Conservation (phyloP, 1,139 yeast genomes). For the Kodamaea sp. region DNA sequence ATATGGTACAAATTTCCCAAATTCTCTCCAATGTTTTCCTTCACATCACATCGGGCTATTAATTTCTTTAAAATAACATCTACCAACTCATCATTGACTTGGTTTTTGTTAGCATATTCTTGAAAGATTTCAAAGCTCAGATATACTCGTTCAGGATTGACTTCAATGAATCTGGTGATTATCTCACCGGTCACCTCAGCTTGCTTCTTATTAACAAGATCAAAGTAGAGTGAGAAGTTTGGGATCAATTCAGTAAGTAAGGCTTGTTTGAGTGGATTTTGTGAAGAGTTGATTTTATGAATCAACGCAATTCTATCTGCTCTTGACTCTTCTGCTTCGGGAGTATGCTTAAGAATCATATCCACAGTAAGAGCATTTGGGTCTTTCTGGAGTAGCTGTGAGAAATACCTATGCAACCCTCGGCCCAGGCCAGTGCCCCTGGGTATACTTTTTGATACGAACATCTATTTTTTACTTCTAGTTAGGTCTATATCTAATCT, state of each 20-base stretch:
- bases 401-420: constrained; percentile 2
- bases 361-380: constrained; percentile 11
- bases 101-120: constrained; percentile 13
- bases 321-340: constrained; percentile 3
- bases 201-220: constrained; percentile 15
- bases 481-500: no score
- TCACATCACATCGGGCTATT: constrained; percentile 14
- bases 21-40: neutral
- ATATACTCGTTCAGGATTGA: constrained; percentile 43
- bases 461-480: constrained; percentile 3
- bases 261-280: constrained; percentile 9
- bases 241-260: constrained; percentile 20
- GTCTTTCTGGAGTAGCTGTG: constrained; percentile 8
- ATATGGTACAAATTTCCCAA: neutral
- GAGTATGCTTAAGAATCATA: constrained; percentile 5
- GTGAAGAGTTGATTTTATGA: constrained; percentile 9
- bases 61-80: constrained; percentile 20
- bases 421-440: no score
- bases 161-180: constrained; percentile 21
- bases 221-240: constrained; percentile 33
- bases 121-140: constrained; percentile 31
- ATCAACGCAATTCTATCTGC: constrained; percentile 10
- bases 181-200: constrained; percentile 12
- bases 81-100: constrained; percentile 14
- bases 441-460: neutral